A percentile compares a stretch with the other conserved stretches of the same genome.
Conservation (phyloP, 768 basidiomycete species). For the Kwoniella newhampshirensis region DNA sequence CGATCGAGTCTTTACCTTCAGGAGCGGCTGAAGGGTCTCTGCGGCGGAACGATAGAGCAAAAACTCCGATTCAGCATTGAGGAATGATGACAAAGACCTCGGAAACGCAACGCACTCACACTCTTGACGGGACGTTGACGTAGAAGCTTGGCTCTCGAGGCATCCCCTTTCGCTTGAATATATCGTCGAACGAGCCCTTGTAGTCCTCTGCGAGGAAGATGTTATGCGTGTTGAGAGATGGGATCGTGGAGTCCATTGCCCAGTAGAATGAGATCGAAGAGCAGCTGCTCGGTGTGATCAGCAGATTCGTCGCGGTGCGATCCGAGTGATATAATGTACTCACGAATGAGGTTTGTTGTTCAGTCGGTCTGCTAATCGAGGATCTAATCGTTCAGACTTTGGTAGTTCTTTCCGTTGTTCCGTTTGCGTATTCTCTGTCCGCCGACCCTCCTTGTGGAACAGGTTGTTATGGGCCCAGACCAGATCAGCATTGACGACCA, state of each 20-base stretch:
- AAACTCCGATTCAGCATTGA: background rate
- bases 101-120: too few relatives aligned
- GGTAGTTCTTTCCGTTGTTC: slow-evolving; percentile 6
- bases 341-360: slow-evolving; percentile 47
- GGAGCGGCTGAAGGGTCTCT: slow-evolving; percentile 56
- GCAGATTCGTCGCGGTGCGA: too few relatives aligned
- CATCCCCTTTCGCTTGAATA: slow-evolving; percentile 55
- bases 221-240: slow-evolving; percentile 55
- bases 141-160: slow-evolving; percentile 57
- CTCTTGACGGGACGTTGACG: slow-evolving; percentile 56
- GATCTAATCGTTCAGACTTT: slow-evolving; percentile 25
- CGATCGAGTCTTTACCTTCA: slow-evolving; percentile 54
- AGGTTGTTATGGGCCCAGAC: slow-evolving; percentile 56
- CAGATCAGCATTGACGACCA: slow-evolving; percentile 56
- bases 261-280: slow-evolving; percentile 57
- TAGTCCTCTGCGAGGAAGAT: slow-evolving; percentile 56
- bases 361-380: slow-evolving; percentile 36
- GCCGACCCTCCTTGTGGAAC: slow-evolving; percentile 33
- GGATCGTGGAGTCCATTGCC: slow-evolving; percentile 53
- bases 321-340: too few relatives aligned
- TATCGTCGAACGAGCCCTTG: slow-evolving; percentile 56
- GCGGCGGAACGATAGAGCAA: slow-evolving; percentile 1
- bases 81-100: too few relatives aligned
- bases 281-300: slow-evolving; percentile 44
- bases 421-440: background rate